Evolutionary conservation across 257 asterid species (phyloP).

Genomic region (Coffea canephora): DNA sequence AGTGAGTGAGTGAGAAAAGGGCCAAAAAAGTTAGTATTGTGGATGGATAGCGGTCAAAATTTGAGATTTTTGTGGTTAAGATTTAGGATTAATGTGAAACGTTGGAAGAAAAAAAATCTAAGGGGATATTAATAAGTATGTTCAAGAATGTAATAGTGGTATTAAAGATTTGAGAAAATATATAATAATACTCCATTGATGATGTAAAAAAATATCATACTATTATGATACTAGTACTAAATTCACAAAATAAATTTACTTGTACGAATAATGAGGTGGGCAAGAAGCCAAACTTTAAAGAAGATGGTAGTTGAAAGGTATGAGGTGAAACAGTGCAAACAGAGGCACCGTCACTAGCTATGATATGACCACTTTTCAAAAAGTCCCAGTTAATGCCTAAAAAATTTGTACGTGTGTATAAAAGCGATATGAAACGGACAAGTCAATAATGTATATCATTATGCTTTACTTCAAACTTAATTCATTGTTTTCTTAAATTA

Average conservation of each 20-base stretch:
- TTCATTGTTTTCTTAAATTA: not conserved
- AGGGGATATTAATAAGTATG: not conserved
- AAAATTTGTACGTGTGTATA: not conserved
- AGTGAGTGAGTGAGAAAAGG: constrained; percentile 11
- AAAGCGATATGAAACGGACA: constrained; percentile 5
- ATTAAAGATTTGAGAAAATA: too few species aligned
- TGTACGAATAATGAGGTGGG: constrained; percentile 1
- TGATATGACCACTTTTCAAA: not conserved
- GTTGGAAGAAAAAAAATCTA: constrained; percentile 12
- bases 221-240: too few species aligned
- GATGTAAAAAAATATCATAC: not conserved
- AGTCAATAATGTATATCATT: constrained; percentile 7
- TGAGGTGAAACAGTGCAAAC: not conserved
- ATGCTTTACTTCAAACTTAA: constrained; percentile 10
- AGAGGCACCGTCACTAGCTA: not conserved
- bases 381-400: not conserved
- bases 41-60: constrained; percentile 22
- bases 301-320: constrained; percentile 18
- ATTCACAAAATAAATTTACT: too few species aligned
- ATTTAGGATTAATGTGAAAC: constrained; percentile 30
- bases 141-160: not conserved
- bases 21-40: not conserved
- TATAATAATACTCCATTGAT: not conserved
- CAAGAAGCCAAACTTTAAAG: constrained; percentile 9
- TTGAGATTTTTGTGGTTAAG: constrained; percentile 24